Evolutionary conservation across 768 basidiomycete species (phyloP), one percentile per base, ranked within the genome.

Genomic region (Lactifluus hygrophoroides): DNA sequence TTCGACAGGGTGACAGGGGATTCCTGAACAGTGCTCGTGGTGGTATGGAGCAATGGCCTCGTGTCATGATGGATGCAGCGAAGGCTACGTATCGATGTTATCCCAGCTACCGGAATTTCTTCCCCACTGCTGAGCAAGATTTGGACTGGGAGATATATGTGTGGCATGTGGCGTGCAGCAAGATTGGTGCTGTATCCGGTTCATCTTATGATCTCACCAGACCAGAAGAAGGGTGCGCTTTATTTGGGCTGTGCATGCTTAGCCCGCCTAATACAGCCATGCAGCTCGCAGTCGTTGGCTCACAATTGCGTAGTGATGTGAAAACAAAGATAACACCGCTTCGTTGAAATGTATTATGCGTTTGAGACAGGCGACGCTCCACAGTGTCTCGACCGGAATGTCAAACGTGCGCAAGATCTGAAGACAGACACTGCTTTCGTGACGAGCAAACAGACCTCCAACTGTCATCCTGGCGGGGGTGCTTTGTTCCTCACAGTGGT

Each of bases 141-240:
- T 50, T 19, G 1, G 37, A 10, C 25, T 57, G 49, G 56, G 43
- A 14, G 16, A 57, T 51, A 21, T 25, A 49, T 28, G 49, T 51
- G 14, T 57, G 56, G 56, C 49, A 43, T 10, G 30, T 51, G 9
- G 56, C 56, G 4, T 57, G 42, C 34, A 57, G 10, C n/a, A 57
- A 44, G 43, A 21, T 43, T 13, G 49, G 49, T 16, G 28, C 43
- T 11, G 25, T 8, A 45, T 16, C 28, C n/a, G 8, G 0, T 19
- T n/a, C 21, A 10, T 49, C 49, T 1, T 19, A 27, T 35, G 50
- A 57, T 21, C 42, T 57, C 35, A n/a, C n/a, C n/a, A n/a, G n/a
- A n/a, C n/a, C n/a, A n/a, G 14, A 14, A 50, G 38, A 21, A 45
- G 42, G 35, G 56, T 57, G 27, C 25, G 48, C 38, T 34, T 34